Percentiles rank a stretch among this genome's conserved stretches.
These are phyloP conservation scores for Magnolia sinica DNA, from an alignment of 164 flowering plant genomes.

Conservation along the genomic window DNA sequence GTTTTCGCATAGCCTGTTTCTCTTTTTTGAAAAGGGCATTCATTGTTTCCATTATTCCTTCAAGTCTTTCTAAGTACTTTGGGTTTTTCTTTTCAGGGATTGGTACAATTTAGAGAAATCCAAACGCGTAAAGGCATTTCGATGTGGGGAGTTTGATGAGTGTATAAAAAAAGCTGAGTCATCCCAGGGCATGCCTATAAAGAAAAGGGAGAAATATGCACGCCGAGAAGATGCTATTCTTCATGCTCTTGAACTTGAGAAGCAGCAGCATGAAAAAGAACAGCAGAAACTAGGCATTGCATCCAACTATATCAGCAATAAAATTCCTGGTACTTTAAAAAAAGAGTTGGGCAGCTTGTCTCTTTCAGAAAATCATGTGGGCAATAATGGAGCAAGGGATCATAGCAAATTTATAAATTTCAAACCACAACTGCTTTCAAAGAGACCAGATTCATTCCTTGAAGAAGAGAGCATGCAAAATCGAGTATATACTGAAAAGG, in stretches of 20 bases:
- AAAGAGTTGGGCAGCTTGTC: constrained; percentile 23
- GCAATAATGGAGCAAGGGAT: constrained; percentile 17
- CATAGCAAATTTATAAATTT: constrained; percentile 28
- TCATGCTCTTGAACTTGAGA: constrained; percentile 99
- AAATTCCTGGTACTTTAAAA: constrained; percentile 25
- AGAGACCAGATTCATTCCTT: constrained; percentile 20
- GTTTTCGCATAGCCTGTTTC: neutral
- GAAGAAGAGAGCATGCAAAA: constrained; percentile 27
- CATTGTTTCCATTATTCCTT: neutral
- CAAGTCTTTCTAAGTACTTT: neutral
- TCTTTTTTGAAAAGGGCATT: neutral
- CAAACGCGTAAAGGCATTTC: constrained; percentile 92
- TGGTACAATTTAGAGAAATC: constrained; percentile 99
- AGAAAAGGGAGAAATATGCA: constrained; percentile 95
- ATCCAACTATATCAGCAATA: constrained; percentile 31
- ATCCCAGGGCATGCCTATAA: constrained; percentile 66
- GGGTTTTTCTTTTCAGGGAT: constrained; percentile 47
- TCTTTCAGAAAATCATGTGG: constrained; percentile 32
- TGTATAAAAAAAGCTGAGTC: constrained; percentile 89
- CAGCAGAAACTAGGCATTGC: constrained; percentile 41
- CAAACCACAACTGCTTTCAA: constrained; percentile 29
- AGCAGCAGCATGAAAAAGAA: constrained; percentile 46
- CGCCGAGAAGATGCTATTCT: constrained; percentile 98
- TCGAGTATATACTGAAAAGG: constrained; percentile 11
- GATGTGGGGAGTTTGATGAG: constrained; percentile 97